Evolutionary conservation across 1,284 basidiomycete species (phyloP).

Genomic region (Pseudozyma hubeiensis): DNA sequence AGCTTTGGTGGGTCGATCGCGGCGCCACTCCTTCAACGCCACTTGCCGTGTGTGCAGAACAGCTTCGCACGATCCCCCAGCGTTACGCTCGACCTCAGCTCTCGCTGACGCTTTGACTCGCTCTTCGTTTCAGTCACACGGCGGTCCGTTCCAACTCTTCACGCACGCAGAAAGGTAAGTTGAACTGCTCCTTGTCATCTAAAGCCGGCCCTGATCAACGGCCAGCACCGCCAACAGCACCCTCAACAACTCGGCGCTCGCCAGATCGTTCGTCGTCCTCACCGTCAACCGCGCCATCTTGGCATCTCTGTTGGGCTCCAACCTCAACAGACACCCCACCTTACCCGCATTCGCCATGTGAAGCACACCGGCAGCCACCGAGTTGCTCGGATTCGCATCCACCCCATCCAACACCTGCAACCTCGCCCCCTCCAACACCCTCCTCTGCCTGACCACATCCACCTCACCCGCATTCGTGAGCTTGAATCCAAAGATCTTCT

Average conservation of each 20-base stretch:
- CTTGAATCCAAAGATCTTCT: slow-evolving; percentile 84
- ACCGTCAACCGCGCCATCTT: slow-evolving; percentile 94
- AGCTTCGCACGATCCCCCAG: too few relatives aligned
- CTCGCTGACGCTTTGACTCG: too few relatives aligned
- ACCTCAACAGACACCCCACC: slow-evolving; percentile 89
- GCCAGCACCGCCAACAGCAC: slow-evolving; percentile 44
- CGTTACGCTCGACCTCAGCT: too few relatives aligned
- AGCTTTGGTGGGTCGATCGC: too few relatives aligned
- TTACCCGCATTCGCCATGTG: slow-evolving; percentile 88
- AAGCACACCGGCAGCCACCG: slow-evolving; percentile 91
- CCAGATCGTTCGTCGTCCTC: slow-evolving; percentile 92
- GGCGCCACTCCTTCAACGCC: too few relatives aligned
- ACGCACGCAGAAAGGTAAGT: too few relatives aligned
- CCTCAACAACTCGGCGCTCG: slow-evolving; percentile 80
- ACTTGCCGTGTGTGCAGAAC: too few relatives aligned
- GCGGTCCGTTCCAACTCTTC: too few relatives aligned
- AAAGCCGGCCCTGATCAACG: slow-evolving; percentile 35
- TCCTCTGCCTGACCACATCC: slow-evolving; percentile 78
- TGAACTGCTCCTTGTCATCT: not conserved
- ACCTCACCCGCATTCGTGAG: slow-evolving; percentile 76
- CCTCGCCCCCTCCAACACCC: slow-evolving; percentile 81
- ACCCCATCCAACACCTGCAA: slow-evolving; percentile 79
- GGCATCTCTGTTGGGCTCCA: slow-evolving; percentile 94
- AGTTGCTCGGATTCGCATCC: slow-evolving; percentile 77
- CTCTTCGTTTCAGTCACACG: too few relatives aligned